Evolutionary conservation across 257 asterid genomes (phyloP).

Genomic region (Solanum acaule): DNA sequence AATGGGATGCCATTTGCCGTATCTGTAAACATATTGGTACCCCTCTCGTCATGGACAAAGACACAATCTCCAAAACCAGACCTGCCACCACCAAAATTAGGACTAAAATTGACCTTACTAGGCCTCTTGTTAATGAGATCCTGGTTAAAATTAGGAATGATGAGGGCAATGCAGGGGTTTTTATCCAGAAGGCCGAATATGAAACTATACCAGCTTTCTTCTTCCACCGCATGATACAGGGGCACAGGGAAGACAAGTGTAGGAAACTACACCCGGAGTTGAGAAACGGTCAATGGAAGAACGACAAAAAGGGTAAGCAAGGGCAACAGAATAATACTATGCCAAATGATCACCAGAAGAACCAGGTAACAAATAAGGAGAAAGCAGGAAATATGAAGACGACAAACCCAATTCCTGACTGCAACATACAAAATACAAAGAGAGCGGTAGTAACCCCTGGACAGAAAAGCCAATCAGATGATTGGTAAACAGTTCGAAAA

Average conservation of each 20-base stretch:
- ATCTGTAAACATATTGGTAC: not conserved
- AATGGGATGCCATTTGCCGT: not conserved
- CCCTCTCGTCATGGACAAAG: not conserved
- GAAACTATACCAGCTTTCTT: not conserved
- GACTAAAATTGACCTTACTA: not conserved
- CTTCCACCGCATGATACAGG: not conserved
- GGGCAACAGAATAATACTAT: not conserved
- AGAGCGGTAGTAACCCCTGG: not conserved
- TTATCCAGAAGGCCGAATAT: not conserved
- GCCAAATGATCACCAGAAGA: not conserved
- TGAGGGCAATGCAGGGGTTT: not conserved
- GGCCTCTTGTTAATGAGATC: not conserved
- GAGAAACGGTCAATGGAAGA: not conserved
- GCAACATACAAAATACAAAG: not conserved
- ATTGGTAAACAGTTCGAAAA: not conserved
- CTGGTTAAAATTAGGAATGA: not conserved
- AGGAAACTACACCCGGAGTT: not conserved
- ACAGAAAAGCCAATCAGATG: not conserved
- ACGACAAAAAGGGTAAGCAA: not conserved
- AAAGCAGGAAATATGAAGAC: not conserved
- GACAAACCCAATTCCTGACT: not conserved
- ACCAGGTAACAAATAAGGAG: not conserved
- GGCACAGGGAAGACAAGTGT: not conserved
- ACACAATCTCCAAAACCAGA: not conserved
- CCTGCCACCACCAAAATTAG: not conserved